phyloP scores from a whole-genome alignment of 257 asterid species.

The Anisodus tanguticus region DNA sequence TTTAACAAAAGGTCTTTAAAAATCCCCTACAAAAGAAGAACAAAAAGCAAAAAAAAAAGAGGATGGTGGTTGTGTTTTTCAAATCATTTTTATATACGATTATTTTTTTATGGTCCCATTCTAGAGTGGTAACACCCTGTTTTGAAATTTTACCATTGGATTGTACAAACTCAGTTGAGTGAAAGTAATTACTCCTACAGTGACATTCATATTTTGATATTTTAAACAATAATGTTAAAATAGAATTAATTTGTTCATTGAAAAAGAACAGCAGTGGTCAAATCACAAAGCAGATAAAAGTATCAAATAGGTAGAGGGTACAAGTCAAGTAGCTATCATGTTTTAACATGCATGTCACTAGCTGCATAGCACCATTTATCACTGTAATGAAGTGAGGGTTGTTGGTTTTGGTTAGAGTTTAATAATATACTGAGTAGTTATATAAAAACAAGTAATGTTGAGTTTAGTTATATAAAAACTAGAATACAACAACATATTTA shows the following conservation, averaged over 20 bases:
- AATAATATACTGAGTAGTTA: too few relatives aligned
- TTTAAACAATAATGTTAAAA: not conserved
- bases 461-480: too few relatives aligned
- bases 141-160: not conserved
- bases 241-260: not conserved
- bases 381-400: not conserved
- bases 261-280: not conserved
- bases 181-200: not conserved
- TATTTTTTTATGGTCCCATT: not conserved
- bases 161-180: not conserved
- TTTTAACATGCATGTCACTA: slow-evolving; percentile 28
- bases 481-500: too few relatives aligned
- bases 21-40: not conserved
- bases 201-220: not conserved
- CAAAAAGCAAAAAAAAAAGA: not conserved
- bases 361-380: not conserved
- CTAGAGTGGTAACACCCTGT: not conserved
- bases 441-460: too few relatives aligned
- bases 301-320: slow-evolving; percentile 22
- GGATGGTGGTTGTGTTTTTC: not conserved
- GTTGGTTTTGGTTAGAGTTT: not conserved
- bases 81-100: not conserved
- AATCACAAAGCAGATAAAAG: not conserved
- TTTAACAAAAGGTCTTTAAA: not conserved
- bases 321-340: slow-evolving; percentile 28